Base-by-base conservation (phyloP, 768 basidiomycete species). In the Pleurotus tuoliensis region DNA sequence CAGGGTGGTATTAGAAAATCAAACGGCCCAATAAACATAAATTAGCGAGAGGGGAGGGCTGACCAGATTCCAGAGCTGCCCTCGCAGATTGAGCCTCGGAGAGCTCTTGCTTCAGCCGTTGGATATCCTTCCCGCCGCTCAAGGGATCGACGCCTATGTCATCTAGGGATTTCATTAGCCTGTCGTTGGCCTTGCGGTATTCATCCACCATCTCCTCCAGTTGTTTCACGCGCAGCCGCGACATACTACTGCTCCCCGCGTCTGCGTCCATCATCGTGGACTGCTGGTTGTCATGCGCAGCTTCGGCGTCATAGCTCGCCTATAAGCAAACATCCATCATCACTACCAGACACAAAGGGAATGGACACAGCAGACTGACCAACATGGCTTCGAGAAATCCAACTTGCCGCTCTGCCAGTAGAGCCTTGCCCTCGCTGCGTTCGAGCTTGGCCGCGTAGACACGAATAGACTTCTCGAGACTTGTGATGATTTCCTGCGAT, bases 241-340 rank as follows among this genome's bases (percentile, higher is more conserved):
- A 75, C 30, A 34, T 34, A 34, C 30, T 34, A 9, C 30, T 34
- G 30, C 30, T 34, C 30, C 30, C 30, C 8, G 9, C 30, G 11
- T 71, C 64, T 27, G 66, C 64, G 43, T 79, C 78, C 9, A 71
- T 56, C 13, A 40, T 15, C 12, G 54, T 49, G 58, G 18, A 58
- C 59, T 39, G 25, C 30, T 30, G 22, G 9, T 58, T 69, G 58
- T 58, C 68, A 56, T 67, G 68, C 3, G 73, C 72, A 47, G 83
- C 81, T 66, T 90, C 87, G 0, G 82, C 78, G 13, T 77, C 77
- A 64, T 79, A 90, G 62, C 87, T 88, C 0, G 83, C 81, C 84
- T 87, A 48, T 4, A 22, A n/a, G 4, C 30, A 49, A 45, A 20
- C 50, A 3, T 18, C 46, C 47, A 5, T 6, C 52, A 63, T 27